These are phyloP conservation scores for Nosema bombycis DNA, from an alignment of 371 early-diverging fungal species.

Conservation along the genomic window DNA sequence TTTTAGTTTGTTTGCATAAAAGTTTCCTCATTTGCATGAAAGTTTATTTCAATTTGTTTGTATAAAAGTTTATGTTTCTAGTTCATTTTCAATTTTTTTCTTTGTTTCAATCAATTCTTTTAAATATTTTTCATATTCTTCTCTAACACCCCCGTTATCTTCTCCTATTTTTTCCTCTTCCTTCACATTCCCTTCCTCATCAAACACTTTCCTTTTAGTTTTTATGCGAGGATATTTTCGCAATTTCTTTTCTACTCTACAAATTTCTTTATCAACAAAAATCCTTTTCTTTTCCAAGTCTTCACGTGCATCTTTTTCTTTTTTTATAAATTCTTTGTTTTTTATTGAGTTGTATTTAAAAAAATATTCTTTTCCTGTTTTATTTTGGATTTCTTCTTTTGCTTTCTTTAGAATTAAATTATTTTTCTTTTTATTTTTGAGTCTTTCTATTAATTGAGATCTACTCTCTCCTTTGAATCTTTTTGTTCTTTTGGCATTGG, in stretches of 20 bases:
- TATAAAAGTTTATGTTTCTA: not conserved
- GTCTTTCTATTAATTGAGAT: constrained; percentile 45
- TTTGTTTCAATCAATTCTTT: constrained; percentile 24
- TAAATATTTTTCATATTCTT: constrained; percentile 25
- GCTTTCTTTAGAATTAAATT: constrained; percentile 50
- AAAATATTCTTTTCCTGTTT: constrained; percentile 56
- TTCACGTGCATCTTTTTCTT: constrained; percentile 13
- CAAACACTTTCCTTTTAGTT: constrained; percentile 23
- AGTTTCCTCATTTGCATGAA: not conserved
- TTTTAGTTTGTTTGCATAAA: not conserved
- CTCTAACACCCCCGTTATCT: not conserved
- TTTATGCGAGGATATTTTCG: not conserved
- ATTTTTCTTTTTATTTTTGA: constrained; percentile 41
- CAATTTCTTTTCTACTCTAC: constrained; percentile 29
- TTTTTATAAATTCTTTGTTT: constrained; percentile 23
- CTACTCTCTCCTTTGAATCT: constrained; percentile 54
- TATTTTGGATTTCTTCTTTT: constrained; percentile 38
- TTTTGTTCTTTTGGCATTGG: constrained; percentile 37
- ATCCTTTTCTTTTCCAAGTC: constrained; percentile 33
- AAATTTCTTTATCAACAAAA: constrained; percentile 49
- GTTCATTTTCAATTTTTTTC: constrained; percentile 15
- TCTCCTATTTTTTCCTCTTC: not conserved
- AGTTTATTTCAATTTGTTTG: not conserved
- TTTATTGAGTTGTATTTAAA: constrained; percentile 50
- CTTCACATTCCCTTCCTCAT: constrained; percentile 23